These are phyloP conservation scores for Chondrus crispus DNA, from an alignment of 23 red algal species.

Conservation along the genomic window DNA sequence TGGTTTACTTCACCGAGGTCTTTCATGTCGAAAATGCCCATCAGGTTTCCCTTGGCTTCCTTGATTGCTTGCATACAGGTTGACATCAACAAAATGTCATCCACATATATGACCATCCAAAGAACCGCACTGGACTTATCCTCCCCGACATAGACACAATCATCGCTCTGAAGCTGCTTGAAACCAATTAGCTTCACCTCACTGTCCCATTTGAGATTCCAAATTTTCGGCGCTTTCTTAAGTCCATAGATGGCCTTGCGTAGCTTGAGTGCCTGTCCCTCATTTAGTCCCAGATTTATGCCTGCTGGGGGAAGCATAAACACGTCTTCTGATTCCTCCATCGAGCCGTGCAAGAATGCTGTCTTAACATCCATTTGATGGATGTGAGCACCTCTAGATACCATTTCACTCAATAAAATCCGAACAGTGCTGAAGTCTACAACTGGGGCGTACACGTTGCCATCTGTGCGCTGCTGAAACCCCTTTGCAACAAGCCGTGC, in stretches of 20 bases:
- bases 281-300: not conserved
- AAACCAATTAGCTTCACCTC: not conserved
- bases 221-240: not conserved
- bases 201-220: not conserved
- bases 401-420: not conserved
- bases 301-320: not conserved
- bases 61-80: not conserved
- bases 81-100: not conserved
- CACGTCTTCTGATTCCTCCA: not conserved
- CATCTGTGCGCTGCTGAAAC: not conserved
- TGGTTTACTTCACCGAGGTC: not conserved
- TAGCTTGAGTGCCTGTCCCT: not conserved
- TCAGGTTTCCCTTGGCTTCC: not conserved
- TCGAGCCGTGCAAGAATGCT: not conserved
- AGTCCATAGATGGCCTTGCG: not conserved
- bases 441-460: not conserved
- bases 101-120: not conserved
- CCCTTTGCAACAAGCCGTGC: not conserved
- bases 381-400: not conserved
- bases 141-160: not conserved
- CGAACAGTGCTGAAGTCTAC: not conserved
- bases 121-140: not conserved
- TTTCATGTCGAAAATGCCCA: not conserved
- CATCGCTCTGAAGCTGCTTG: not conserved
- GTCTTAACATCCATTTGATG: conserved; percentile 18